These are phyloP conservation scores for Hypsizygus ulmarius DNA, from an alignment of 1,284 basidiomycete species.

Conservation along the genomic window DNA sequence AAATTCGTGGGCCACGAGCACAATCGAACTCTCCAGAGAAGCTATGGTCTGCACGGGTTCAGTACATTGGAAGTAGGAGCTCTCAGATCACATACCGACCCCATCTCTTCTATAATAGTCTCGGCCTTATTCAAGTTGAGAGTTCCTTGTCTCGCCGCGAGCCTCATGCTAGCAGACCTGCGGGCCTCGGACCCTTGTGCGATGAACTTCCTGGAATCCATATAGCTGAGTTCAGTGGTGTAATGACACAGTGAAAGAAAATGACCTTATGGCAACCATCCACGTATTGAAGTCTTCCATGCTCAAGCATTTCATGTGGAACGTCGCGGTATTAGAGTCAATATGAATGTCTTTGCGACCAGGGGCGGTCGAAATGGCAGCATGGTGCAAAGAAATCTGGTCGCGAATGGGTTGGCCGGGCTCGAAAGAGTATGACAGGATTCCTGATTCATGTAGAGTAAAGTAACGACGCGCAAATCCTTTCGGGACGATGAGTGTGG, in stretches of 20 bases:
- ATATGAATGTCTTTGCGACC: slow-evolving; percentile 75
- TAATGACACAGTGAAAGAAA: slow-evolving; percentile 1
- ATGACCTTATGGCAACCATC: slow-evolving; percentile 70
- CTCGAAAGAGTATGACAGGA: slow-evolving; percentile 74
- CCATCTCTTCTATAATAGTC: slow-evolving; percentile 60
- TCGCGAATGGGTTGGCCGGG: slow-evolving; percentile 71
- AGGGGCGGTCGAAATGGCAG: slow-evolving; percentile 69
- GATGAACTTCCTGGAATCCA: slow-evolving; percentile 53
- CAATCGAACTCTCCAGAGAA: slow-evolving; percentile 42
- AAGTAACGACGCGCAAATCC: slow-evolving; percentile 86
- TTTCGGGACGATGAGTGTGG: slow-evolving; percentile 28
- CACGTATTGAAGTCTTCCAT: slow-evolving; percentile 70
- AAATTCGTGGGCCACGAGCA: slow-evolving; percentile 30
- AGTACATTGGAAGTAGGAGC: slow-evolving; percentile 1
- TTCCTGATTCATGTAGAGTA: slow-evolving; percentile 59
- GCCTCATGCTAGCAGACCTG: slow-evolving; percentile 43
- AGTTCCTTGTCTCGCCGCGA: slow-evolving; percentile 34
- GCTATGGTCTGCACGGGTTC: slow-evolving; percentile 35
- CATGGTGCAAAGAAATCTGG: slow-evolving; percentile 61
- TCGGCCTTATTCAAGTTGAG: slow-evolving; percentile 44
- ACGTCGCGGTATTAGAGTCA: slow-evolving; percentile 72
- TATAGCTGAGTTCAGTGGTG: slow-evolving; percentile 12
- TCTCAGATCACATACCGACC: slow-evolving; percentile 41
- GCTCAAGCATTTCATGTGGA: slow-evolving; percentile 74
- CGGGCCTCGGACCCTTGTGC: slow-evolving; percentile 46